A percentile compares a stretch with the other conserved stretches of the same genome.
These are phyloP conservation scores for Trichosporon sp. DNA, from an alignment of 1,284 basidiomycete genomes.

Conservation along the genomic window DNA sequence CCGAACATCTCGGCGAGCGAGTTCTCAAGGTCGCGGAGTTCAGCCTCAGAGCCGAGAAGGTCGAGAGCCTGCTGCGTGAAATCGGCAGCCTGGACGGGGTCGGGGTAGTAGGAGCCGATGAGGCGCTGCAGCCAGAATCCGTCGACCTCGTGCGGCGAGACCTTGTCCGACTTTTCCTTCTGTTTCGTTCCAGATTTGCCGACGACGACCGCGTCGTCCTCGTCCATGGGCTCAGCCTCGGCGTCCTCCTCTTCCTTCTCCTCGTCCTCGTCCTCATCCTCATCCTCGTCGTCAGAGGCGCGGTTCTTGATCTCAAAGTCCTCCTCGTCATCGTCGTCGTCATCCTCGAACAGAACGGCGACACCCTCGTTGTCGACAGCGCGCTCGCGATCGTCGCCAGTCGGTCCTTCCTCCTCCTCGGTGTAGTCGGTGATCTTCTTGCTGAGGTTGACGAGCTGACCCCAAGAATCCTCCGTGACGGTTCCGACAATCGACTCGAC, in stretches of 20 bases:
- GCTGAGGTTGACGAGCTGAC: slow-evolving; percentile 79
- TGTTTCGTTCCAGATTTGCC: slow-evolving; percentile 58
- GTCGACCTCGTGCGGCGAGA: slow-evolving; percentile 89
- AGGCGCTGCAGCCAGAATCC: slow-evolving; percentile 98
- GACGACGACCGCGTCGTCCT: slow-evolving; percentile 65
- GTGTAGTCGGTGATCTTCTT: slow-evolving; percentile 98
- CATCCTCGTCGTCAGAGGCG: slow-evolving; percentile 63
- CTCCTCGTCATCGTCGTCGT: slow-evolving; percentile 80
- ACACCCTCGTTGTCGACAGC: slow-evolving; percentile 74
- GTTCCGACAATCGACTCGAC: slow-evolving; percentile 78
- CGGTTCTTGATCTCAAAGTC: slow-evolving; percentile 66
- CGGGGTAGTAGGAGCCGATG: slow-evolving; percentile 84
- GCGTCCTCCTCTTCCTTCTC: slow-evolving; percentile 61
- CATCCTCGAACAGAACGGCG: slow-evolving; percentile 94
- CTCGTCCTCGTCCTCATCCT: slow-evolving; percentile 73
- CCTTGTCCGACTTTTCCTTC: slow-evolving; percentile 63
- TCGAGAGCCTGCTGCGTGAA: slow-evolving; percentile 84
- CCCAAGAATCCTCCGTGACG: slow-evolving; percentile 75
- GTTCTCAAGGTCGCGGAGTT: slow-evolving; percentile 93
- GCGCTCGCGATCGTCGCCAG: slow-evolving; percentile 66
- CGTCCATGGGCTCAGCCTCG: slow-evolving; percentile 53
- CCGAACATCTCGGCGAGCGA: slow-evolving; percentile 96
- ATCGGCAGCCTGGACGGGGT: slow-evolving; percentile 90
- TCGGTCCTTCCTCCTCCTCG: slow-evolving; percentile 78
- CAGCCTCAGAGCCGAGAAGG: slow-evolving; percentile 85